phyloP scores from a whole-genome alignment of 2,329 filamentous ascomycete species.

The Aureobasidium uvarum region DNA sequence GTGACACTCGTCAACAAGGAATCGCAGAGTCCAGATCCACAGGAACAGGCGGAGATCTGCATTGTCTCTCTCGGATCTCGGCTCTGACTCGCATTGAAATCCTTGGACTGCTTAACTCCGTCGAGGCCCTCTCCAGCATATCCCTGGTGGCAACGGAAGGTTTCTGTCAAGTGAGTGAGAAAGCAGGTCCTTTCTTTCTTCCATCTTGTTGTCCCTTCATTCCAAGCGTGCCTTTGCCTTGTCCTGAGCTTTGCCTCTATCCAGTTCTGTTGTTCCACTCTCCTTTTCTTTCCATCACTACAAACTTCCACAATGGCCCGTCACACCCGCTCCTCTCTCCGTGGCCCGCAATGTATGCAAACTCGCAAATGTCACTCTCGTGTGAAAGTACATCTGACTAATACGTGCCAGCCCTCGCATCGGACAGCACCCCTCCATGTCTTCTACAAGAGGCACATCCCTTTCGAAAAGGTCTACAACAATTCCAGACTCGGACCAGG shows the following conservation, averaged over 20 bases:
- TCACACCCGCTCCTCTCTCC: constrained; percentile 22
- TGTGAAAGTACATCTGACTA: constrained; percentile 7
- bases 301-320: constrained; percentile 20
- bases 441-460: neutral
- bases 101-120: constrained; percentile 3
- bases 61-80: constrained; percentile 21
- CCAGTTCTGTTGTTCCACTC: neutral
- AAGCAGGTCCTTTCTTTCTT: constrained; percentile 14
- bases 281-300: neutral
- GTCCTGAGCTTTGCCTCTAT: constrained; percentile 5
- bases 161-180: constrained; percentile 5
- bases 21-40: constrained; percentile 1
- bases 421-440: neutral
- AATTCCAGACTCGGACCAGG: constrained; percentile 16
- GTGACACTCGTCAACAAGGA: constrained; percentile 18
- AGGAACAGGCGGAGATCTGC: constrained; percentile 20
- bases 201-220: constrained; percentile 11
- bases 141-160: constrained; percentile 14
- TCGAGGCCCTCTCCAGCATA: neutral
- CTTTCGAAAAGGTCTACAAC: constrained; percentile 1
- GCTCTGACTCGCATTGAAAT: constrained; percentile 8
- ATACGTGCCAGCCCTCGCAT: constrained; percentile 9
- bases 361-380: neutral
- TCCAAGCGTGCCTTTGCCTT: neutral
- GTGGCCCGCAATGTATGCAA: constrained; percentile 9